Conservation (phyloP, 139 green algal species). For the Haematococcus lacustris region DNA sequence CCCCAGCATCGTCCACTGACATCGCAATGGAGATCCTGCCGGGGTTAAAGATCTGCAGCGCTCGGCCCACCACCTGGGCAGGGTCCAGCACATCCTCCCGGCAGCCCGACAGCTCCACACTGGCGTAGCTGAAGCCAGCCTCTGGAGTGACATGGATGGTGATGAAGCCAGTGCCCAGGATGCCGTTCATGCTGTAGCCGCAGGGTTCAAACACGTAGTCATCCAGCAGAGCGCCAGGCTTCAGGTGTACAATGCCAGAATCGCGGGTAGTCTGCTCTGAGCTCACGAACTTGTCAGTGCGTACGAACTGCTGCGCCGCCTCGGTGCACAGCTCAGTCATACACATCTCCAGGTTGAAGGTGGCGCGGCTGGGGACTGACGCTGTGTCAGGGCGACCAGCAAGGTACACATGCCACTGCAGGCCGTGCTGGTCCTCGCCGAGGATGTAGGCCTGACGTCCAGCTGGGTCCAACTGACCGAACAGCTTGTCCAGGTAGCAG, state of each 20-base stretch:
- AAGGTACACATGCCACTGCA: constrained; percentile 94
- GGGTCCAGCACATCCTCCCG: constrained; percentile 24
- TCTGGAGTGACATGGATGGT: constrained; percentile 99
- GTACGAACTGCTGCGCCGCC: constrained; percentile 67
- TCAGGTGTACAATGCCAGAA: constrained; percentile 67
- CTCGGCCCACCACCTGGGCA: constrained; percentile 17
- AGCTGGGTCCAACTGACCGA: constrained; percentile 48
- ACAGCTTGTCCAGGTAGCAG: constrained; percentile 60
- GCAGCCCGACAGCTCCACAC: constrained; percentile 79
- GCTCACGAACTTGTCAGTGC: constrained; percentile 53
- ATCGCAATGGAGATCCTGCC: constrained; percentile 40
- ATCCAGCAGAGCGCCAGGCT: constrained; percentile 78
- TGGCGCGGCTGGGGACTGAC: constrained; percentile 20
- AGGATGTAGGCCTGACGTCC: constrained; percentile 73
- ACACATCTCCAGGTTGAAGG: constrained; percentile 89
- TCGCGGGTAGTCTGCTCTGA: constrained; percentile 45
- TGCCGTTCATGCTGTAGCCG: constrained; percentile 97
- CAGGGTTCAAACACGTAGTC: constrained; percentile 98
- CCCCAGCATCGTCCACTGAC: constrained; percentile 25
- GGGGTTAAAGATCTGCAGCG: constrained; percentile 47
- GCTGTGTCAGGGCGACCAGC: constrained; percentile 40
- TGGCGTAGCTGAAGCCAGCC: constrained; percentile 84
- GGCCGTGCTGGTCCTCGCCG: constrained; percentile 63
- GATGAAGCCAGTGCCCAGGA: constrained; percentile 64
- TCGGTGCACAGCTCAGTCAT: constrained; percentile 82